These are phyloP conservation scores for Penicillium sp. DNA, from an alignment of 2,329 filamentous ascomycete species.

Conservation along the genomic window DNA sequence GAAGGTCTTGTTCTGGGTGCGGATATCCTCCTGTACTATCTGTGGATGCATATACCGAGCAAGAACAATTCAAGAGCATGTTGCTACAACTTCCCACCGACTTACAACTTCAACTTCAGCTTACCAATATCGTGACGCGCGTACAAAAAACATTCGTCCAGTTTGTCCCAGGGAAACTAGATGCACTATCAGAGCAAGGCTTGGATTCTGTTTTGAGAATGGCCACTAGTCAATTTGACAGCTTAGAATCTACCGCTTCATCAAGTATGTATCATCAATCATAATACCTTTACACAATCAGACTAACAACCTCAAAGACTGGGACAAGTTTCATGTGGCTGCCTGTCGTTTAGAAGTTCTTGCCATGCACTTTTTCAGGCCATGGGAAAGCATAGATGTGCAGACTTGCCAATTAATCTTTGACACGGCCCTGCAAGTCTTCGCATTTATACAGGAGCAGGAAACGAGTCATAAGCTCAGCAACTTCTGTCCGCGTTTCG, in stretches of 20 bases:
- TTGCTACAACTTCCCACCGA: not conserved
- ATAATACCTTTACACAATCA: not conserved
- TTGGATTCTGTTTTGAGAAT: constrained; percentile 1
- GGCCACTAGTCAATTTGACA: not conserved
- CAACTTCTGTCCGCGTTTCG: not conserved
- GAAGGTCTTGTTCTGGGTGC: not conserved
- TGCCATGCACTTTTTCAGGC: constrained; percentile 3
- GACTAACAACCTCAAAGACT: not conserved
- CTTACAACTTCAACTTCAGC: not conserved
- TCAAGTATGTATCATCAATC: not conserved
- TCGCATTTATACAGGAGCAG: not conserved
- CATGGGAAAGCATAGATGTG: not conserved
- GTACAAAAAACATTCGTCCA: not conserved
- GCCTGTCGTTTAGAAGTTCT: constrained; percentile 1
- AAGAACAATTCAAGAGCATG: constrained; percentile 1
- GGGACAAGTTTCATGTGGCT: not conserved
- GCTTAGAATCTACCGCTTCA: not conserved
- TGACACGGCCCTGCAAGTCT: not conserved
- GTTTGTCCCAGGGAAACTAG: not conserved
- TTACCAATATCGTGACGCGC: not conserved
- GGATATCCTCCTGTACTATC: not conserved
- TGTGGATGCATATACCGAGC: not conserved
- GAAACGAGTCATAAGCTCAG: not conserved
- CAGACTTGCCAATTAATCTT: not conserved
- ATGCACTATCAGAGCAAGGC: not conserved